phyloP scores from a whole-genome alignment of 257 asterid genomes.

The Petunia secreta region DNA sequence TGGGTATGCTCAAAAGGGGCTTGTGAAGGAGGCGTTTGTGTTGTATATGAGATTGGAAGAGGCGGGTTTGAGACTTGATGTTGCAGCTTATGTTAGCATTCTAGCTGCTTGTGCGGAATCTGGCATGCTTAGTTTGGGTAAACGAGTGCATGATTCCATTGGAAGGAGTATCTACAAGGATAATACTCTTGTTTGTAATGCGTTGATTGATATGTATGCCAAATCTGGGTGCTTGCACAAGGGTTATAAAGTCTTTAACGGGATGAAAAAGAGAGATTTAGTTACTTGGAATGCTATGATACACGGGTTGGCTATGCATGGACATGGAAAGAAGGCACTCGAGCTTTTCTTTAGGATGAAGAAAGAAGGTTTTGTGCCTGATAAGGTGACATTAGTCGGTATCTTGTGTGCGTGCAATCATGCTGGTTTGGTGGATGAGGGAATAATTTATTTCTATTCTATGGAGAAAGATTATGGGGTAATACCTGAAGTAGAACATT shows the following conservation, averaged over 20 bases:
- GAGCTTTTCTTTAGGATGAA: constrained; percentile 59
- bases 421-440: constrained; percentile 63
- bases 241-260: constrained; percentile 56
- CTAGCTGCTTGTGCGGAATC: constrained; percentile 73
- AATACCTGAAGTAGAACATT: constrained; percentile 69
- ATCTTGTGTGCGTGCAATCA: constrained; percentile 75
- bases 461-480: constrained; percentile 63
- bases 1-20: constrained; percentile 71
- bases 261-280: constrained; percentile 54
- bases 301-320: constrained; percentile 74
- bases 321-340: constrained; percentile 66
- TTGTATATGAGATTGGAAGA: constrained; percentile 59
- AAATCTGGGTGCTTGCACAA: constrained; percentile 73
- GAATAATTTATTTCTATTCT: constrained; percentile 52
- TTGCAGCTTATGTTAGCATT: constrained; percentile 60
- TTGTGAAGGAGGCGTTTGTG: constrained; percentile 58
- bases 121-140: constrained; percentile 70
- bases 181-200: constrained; percentile 54
- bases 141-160: constrained; percentile 60
- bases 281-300: constrained; percentile 86
- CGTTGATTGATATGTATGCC: constrained; percentile 81
- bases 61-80: constrained; percentile 49
- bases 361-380: constrained; percentile 60
- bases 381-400: constrained; percentile 68
- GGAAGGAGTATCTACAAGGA: constrained; percentile 36